Conservation (phyloP, 495 filamentous ascomycete genomes). For the Tuber calosporum region DNA sequence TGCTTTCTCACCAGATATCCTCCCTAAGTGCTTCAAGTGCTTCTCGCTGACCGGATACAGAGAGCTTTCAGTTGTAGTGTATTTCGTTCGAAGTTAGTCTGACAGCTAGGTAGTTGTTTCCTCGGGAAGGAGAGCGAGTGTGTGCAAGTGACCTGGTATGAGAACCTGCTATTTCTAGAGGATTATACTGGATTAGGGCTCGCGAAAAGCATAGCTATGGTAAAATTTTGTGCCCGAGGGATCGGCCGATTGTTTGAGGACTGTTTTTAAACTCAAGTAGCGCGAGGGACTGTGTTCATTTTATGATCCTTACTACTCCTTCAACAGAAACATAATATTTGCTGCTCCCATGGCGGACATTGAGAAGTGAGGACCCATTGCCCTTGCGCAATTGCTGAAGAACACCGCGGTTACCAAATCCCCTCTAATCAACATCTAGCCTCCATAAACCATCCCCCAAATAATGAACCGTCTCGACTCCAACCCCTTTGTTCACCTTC, state of each 20-base stretch:
- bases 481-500: slow-evolving; percentile 83
- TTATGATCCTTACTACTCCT: neutral
- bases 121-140: neutral
- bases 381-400: neutral
- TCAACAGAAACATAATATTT: neutral
- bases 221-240: neutral
- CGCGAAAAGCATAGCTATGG: neutral
- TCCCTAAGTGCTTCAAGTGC: neutral
- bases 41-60: neutral
- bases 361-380: neutral
- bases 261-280: neutral
- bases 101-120: neutral
- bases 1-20: neutral
- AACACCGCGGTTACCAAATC: neutral
- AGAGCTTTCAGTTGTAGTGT: neutral
- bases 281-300: neutral
- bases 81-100: neutral
- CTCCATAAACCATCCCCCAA: slow-evolving; percentile 92
- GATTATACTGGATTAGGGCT: neutral
- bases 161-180: neutral
- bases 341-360: neutral
- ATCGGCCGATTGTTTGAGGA: neutral
- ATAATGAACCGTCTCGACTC: slow-evolving; percentile 87
- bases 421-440: slow-evolving; percentile 59
- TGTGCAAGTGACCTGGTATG: neutral